These are phyloP conservation scores for Yamadazyma ubonensis DNA, from an alignment of 805 yeast species.

Conservation along the genomic window DNA sequence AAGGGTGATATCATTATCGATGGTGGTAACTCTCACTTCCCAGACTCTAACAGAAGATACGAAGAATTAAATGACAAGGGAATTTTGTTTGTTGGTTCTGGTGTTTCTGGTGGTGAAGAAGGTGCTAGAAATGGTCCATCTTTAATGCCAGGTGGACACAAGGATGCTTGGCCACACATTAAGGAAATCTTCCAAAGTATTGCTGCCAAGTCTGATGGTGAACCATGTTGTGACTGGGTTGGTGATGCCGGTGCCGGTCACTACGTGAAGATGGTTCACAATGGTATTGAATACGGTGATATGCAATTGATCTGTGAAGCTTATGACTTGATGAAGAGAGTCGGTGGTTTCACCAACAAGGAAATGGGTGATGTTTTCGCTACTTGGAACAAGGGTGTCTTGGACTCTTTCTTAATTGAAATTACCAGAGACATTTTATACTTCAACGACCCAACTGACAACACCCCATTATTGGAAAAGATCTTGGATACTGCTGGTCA, in stretches of 20 bases:
- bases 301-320: slow-evolving; percentile 99
- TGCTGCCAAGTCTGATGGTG: slow-evolving; percentile 95
- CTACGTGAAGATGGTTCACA: slow-evolving; percentile 99
- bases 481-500: slow-evolving; percentile 97
- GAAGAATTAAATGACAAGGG: slow-evolving; percentile 86
- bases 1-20: slow-evolving; percentile 97
- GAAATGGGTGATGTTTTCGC: slow-evolving; percentile 92
- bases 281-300: slow-evolving; percentile 99
- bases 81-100: slow-evolving; percentile 92
- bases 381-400: slow-evolving; percentile 95
- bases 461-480: slow-evolving; percentile 92
- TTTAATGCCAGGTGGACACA: slow-evolving; percentile 98
- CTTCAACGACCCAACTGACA: slow-evolving; percentile 81
- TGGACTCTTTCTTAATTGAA: slow-evolving; percentile 95
- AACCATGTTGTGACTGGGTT: slow-evolving; percentile 99
- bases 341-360: slow-evolving; percentile 83
- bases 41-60: slow-evolving; percentile 96
- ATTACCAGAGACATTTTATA: slow-evolving; percentile 93
- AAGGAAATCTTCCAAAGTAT: slow-evolving; percentile 95
- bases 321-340: slow-evolving; percentile 91
- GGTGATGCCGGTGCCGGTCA: slow-evolving; percentile 99
- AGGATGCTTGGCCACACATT: slow-evolving; percentile 98
- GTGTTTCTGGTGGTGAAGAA: slow-evolving; percentile 99
- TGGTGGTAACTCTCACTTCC: slow-evolving; percentile 99
- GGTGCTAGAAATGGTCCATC: slow-evolving; percentile 99